phyloP scores from a whole-genome alignment of 352 stramenopile genomes.

The Phytophthora constricta region DNA sequence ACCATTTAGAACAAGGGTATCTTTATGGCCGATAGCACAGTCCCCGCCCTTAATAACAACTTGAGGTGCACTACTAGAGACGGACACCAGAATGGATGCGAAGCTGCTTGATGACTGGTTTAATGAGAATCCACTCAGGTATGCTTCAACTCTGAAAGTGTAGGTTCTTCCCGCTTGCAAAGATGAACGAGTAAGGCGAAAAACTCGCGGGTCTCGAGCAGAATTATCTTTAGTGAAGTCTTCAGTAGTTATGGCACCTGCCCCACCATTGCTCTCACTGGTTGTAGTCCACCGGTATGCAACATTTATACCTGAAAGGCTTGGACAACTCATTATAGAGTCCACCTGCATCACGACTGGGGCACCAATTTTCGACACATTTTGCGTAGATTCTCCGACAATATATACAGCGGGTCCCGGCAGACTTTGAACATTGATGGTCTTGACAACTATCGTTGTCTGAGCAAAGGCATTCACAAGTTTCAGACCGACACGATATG shows the following conservation, averaged over 20 bases:
- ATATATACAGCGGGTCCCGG: constrained; percentile 59
- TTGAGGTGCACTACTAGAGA: constrained; percentile 46
- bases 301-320: constrained; percentile 40
- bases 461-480: constrained; percentile 71
- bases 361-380: constrained; percentile 43
- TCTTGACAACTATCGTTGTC: constrained; percentile 26
- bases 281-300: constrained; percentile 59
- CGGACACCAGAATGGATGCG: constrained; percentile 47
- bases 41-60: constrained; percentile 50
- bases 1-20: constrained; percentile 58
- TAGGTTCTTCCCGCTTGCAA: constrained; percentile 56
- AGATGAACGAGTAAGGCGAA: constrained; percentile 46
- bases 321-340: constrained; percentile 51
- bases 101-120: constrained; percentile 41
- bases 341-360: constrained; percentile 54
- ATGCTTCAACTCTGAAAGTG: constrained; percentile 63
- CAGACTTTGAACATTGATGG: constrained; percentile 43
- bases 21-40: constrained; percentile 54
- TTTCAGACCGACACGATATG: constrained; percentile 57
- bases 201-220: constrained; percentile 68
- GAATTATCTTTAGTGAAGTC: constrained; percentile 58
- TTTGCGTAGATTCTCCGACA: constrained; percentile 46
- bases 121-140: constrained; percentile 30
- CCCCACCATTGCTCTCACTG: constrained; percentile 16
- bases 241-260: constrained; percentile 18